Conservation (phyloP, 2,329 filamentous ascomycete species). For the Plenodomus tracheiphilus region DNA sequence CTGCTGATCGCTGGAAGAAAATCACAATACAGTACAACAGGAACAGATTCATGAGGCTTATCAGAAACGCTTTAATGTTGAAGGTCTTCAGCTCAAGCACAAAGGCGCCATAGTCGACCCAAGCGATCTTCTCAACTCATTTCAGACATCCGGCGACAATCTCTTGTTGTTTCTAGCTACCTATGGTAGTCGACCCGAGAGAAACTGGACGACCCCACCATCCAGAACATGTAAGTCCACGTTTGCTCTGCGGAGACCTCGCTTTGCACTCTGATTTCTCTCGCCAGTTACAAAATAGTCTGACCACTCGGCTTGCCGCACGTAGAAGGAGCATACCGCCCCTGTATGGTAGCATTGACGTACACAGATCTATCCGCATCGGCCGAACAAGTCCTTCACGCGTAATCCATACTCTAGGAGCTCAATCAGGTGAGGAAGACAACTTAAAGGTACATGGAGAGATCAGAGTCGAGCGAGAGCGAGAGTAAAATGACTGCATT, state of each 20-base stretch:
- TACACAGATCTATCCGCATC: too few species aligned
- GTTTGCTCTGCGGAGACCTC: too few species aligned
- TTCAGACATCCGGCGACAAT: constrained; percentile 2
- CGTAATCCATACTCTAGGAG: too few species aligned
- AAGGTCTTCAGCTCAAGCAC: constrained; percentile 22
- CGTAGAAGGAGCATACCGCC: neutral
- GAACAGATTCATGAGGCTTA: constrained; percentile 23
- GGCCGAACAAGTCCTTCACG: too few species aligned
- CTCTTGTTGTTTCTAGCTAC: constrained; percentile 11
- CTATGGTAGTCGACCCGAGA: neutral
- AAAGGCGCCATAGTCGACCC: constrained; percentile 5
- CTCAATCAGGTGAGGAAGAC: too few species aligned
- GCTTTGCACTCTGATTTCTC: neutral
- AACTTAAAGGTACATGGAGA: too few species aligned
- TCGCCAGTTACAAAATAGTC: neutral
- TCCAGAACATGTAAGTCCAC: too few species aligned
- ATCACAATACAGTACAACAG: constrained; percentile 21
- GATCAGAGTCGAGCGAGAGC: too few species aligned
- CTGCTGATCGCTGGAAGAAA: constrained; percentile 19
- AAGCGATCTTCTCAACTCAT: constrained; percentile 7
- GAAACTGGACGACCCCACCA: neutral
- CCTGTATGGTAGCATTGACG: neutral
- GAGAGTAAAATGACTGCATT: too few species aligned
- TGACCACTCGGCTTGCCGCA: neutral
- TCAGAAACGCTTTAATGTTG: constrained; percentile 4